Evolutionary conservation across 768 basidiomycete species (phyloP), one percentile per base, ranked within the genome.

Genomic region (Pilatotrama ljubarskyi): DNA sequence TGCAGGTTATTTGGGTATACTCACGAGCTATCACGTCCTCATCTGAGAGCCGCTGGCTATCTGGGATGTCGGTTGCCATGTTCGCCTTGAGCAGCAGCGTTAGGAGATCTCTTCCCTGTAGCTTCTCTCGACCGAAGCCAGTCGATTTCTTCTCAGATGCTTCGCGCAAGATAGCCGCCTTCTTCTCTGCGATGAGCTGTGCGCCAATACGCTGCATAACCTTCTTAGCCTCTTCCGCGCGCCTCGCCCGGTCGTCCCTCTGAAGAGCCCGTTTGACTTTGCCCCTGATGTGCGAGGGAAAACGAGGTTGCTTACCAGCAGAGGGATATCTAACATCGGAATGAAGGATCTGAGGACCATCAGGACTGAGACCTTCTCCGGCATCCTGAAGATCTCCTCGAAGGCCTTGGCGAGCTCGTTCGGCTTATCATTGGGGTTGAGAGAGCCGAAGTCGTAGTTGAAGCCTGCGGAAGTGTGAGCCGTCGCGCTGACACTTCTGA

Each of bases 21-120:
- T 61, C 62, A 87, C 79, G 82, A 5, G 76, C 75, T 2, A 87
- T 61, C 20, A 90, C 84, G 59, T 90, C 87, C 26, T 79, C 78
- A 56, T 90, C 88, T 0, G 78, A 78, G 72, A 90, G 74, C 35
- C 75, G 74, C 66, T 86, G 84, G 46, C 64, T 74, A 8, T 80
- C 79, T 0, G 81, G 80, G 6, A 85, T 64, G 66, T 90, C 84
- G 0, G 79, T 81, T 0, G 83, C 79, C 74, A 86, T 80, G 66
- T 89, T 90, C 6, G 87, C 86, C 59, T 78, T 77, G 38, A 89
- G 73, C 3, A 90, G 73, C 29, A 87, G n/a, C 13, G 55, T 57
- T 10, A 57, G 40, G 13, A 57, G 47, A 25, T 57, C 55, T 6
- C 62, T 32, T 3, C 62, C 56, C 15, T 54, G 62, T 42, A 63